These are phyloP conservation scores for Spatholobus suberectus DNA, from an alignment of 306 rosid genomes.

Conservation along the genomic window DNA sequence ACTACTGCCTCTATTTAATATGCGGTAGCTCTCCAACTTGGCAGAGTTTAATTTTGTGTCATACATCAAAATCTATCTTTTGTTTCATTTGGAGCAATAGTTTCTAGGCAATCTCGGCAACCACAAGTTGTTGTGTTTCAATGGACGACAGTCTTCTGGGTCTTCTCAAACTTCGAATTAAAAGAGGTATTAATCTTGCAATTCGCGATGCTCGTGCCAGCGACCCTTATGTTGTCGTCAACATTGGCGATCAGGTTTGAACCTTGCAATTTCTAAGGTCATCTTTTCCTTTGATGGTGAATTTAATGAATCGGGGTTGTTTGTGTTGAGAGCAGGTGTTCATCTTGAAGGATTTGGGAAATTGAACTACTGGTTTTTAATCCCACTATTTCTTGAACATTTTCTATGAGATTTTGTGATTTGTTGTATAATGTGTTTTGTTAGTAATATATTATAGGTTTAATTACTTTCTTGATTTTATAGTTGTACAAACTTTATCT, in stretches of 20 bases:
- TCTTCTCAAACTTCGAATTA: conserved; percentile 72
- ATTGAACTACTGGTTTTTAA: too few relatives aligned
- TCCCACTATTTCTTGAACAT: not conserved
- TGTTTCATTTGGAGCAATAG: not conserved
- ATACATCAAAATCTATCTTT: not conserved
- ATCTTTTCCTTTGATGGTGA: not conserved
- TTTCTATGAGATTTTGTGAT: not conserved
- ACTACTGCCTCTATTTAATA: not conserved
- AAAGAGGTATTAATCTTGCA: conserved; percentile 72
- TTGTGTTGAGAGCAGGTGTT: not conserved
- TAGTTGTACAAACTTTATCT: too few relatives aligned
- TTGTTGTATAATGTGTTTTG: not conserved
- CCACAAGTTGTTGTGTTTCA: conserved; percentile 1
- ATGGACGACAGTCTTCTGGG: conserved; percentile 61
- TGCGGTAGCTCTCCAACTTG: not conserved
- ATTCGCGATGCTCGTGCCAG: conserved; percentile 74
- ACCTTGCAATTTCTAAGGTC: not conserved
- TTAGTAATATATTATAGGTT: not conserved
- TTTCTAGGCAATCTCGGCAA: not conserved
- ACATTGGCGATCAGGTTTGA: conserved; percentile 62
- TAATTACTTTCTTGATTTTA: too few relatives aligned
- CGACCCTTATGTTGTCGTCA: conserved; percentile 75
- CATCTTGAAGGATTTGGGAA: not conserved
- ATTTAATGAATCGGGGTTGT: not conserved
- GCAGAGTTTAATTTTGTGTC: not conserved